Evolutionary conservation across 352 stramenopile genomes (phyloP), one percentile per base, ranked within the genome.

Genomic region (Globisporangium barbulae): DNA sequence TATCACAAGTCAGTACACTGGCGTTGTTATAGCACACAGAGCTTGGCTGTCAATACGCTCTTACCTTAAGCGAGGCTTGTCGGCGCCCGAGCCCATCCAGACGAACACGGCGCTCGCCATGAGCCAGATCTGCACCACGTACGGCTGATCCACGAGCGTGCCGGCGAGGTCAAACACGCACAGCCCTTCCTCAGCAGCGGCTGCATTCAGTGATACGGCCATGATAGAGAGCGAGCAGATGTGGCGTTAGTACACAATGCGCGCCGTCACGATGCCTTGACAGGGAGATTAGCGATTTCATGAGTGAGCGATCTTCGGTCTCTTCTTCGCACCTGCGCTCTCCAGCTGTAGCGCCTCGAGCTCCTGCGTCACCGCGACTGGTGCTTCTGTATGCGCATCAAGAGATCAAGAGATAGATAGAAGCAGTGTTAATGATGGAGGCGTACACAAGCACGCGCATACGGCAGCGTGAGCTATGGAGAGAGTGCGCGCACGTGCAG

Each of bases 71-170:
- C 67, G 67, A 31, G 81, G 77, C 58, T 81, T 78, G n/a, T 76
- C 73, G 31, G 49, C 68, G 37, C 61, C 76, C 12, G 80, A 76
- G 3, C 85, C 85, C 67, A 91, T 85, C 83, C 83, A 94, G n/a
- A 94, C 83, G 49, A 90, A 94, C 25, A 90, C 57, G 52, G 83
- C 84, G 68, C 75, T 78, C 5, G 50, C 61, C 47, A 94, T 69
- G 33, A 91, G 63, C 83, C 83, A 92, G 59, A 94, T 75, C 73
- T 93, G 79, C 58, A 80, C 81, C 33, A 89, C 61, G 54, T 77
- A 94, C 37, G 71, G 62, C 64, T 94, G 83, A 53, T 92, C 85
- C 47, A 94, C 63, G 42, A 92, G 72, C 50, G 65, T 73, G 2
- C 81, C 81, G 0, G 69, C 58, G 59, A 91, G 47, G 47, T 93